These are phyloP conservation scores for Gaultheria prostrata DNA, from an alignment of 148 eudicot genomes.

Conservation along the genomic window DNA sequence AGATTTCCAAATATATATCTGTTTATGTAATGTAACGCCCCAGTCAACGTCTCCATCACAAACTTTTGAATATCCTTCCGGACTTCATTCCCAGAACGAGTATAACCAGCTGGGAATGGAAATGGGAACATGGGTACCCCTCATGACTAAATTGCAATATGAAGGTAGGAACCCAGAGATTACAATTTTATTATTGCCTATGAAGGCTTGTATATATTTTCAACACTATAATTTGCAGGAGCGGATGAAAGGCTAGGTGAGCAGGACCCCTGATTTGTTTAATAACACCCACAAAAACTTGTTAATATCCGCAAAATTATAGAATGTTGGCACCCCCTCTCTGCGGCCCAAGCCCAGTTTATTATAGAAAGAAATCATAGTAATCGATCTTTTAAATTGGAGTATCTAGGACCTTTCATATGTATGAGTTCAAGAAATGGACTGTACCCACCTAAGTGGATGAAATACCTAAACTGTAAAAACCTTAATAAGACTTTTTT, in stretches of 20 bases:
- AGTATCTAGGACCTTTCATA: no score
- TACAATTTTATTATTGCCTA: background rate
- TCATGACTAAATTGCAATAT: background rate
- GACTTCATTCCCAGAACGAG: background rate
- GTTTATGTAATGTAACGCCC: background rate
- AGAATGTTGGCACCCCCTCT: background rate
- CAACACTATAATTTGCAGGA: background rate
- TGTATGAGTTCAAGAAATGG: background rate
- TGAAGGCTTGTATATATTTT: background rate
- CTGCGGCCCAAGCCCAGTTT: background rate
- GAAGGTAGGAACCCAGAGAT: background rate
- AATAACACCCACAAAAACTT: background rate
- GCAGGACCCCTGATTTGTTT: background rate
- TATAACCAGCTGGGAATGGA: background rate
- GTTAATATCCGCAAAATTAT: background rate
- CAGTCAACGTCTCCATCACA: background rate
- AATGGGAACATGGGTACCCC: background rate
- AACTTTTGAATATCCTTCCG: background rate
- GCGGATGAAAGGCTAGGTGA: background rate
- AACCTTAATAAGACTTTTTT: background rate
- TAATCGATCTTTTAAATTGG: background rate
- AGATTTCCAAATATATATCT: background rate
- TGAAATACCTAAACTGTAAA: background rate
- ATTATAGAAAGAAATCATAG: background rate
- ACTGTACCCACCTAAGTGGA: background rate